Conservation (phyloP, 305 asterid genomes). For the Stenogyne calaminthoides region DNA sequence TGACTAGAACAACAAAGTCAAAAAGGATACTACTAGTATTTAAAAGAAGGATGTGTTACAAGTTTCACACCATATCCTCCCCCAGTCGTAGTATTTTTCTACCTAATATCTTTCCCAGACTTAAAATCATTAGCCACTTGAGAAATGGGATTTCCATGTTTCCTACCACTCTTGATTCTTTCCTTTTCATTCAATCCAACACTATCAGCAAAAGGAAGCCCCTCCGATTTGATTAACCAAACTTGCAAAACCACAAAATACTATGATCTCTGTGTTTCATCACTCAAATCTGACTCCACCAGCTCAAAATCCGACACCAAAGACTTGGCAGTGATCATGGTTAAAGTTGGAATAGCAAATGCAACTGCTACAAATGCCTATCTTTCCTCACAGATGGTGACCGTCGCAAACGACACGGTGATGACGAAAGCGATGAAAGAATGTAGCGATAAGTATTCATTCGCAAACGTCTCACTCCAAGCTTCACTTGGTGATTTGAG, state of each 20-base stretch:
- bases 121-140: too few species aligned
- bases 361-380: conserved; percentile 71
- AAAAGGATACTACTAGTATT: background rate
- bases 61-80: background rate
- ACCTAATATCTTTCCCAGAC: background rate
- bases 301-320: conserved; percentile 61
- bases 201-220: conserved; percentile 23
- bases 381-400: conserved; percentile 43
- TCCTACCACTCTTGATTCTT: conserved; percentile 32
- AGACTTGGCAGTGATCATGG: conserved; percentile 71
- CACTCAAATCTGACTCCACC: conserved; percentile 61
- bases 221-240: conserved; percentile 54
- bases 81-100: background rate
- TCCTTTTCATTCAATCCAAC: conserved; percentile 24
- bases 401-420: conserved; percentile 32
- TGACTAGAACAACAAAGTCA: background rate
- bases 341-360: conserved; percentile 50
- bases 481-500: conserved; percentile 56
- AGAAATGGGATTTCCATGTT: conserved; percentile 23
- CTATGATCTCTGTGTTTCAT: conserved; percentile 72
- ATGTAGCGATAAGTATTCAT: conserved; percentile 63
- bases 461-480: conserved; percentile 62
- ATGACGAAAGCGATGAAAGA: conserved; percentile 55
- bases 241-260: conserved; percentile 73
- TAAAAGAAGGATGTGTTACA: background rate